Conservation (phyloP, 164 flowering plant genomes). For the Sextonia rubra region DNA sequence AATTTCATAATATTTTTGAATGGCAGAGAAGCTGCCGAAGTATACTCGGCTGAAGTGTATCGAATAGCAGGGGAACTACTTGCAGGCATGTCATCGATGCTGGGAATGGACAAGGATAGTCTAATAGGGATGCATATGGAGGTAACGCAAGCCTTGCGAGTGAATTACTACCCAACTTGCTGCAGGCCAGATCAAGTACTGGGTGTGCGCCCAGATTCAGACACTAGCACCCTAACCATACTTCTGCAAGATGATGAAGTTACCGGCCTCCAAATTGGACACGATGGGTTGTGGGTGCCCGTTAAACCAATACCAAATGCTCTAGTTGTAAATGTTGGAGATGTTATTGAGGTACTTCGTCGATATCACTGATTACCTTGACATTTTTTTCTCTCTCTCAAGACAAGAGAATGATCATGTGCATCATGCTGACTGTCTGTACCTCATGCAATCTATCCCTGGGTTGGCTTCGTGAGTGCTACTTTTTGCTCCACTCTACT, state of each 20-base stretch:
- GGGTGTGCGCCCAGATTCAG: constrained; percentile 32
- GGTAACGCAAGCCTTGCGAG: constrained; percentile 18
- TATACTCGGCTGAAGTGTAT: constrained; percentile 20
- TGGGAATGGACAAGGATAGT: constrained; percentile 23
- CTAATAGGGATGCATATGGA: constrained; percentile 18
- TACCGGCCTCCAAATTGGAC: constrained; percentile 26
- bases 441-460: too few relatives aligned
- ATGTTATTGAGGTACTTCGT: constrained; percentile 30
- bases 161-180: constrained; percentile 31
- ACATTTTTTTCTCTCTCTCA: too few relatives aligned
- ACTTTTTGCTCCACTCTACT: too few relatives aligned
- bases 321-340: constrained; percentile 29
- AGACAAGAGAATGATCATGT: too few relatives aligned
- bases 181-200: constrained; percentile 26
- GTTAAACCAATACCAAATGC: constrained; percentile 30
- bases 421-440: too few relatives aligned
- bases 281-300: constrained; percentile 22
- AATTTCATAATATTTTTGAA: too few relatives aligned
- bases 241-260: constrained; percentile 34
- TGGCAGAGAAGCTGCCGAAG: constrained; percentile 23
- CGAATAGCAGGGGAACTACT: constrained; percentile 19
- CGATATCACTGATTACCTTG: too few relatives aligned
- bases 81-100: constrained; percentile 13
- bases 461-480: too few relatives aligned
- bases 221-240: constrained; percentile 25